Evolutionary conservation across 305 asterid genomes (phyloP).

Genomic region (Fraxinus baroniana): DNA sequence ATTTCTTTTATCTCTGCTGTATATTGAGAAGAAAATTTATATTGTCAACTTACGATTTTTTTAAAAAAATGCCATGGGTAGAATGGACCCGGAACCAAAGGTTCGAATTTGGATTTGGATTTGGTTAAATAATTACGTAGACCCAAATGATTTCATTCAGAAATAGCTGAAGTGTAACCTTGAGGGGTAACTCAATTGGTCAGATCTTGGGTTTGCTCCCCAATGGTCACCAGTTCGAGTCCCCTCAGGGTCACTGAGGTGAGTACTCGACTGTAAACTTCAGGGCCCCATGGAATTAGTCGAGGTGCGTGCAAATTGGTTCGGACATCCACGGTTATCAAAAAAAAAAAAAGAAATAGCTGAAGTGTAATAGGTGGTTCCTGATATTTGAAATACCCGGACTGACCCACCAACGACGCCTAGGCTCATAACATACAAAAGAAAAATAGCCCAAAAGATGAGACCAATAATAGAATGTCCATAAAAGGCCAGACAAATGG

Average conservation of each 20-base stretch:
- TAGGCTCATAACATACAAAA: neutral
- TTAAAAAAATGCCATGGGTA: neutral
- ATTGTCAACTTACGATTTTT: neutral
- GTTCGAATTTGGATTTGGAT: neutral
- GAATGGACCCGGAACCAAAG: neutral
- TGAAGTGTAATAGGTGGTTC: too few species aligned
- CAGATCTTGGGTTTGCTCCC: too few species aligned
- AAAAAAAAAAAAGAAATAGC: too few species aligned
- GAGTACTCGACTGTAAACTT: too few species aligned
- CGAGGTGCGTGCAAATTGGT: too few species aligned
- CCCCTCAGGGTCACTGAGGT: too few species aligned
- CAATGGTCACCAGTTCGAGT: too few species aligned
- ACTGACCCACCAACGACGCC: neutral
- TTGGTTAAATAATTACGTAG: neutral
- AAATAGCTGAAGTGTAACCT: neutral
- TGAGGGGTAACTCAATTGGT: too few species aligned
- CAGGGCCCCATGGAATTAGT: too few species aligned
- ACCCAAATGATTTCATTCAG: neutral
- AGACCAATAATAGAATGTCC: neutral
- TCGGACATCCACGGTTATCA: too few species aligned
- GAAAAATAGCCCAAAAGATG: neutral
- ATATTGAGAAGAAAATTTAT: neutral
- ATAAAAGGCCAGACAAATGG: conserved; percentile 2
- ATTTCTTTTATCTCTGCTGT: neutral
- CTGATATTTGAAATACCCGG: neutral